Evolutionary conservation across 2,329 filamentous ascomycete genomes (phyloP), one percentile per base, ranked within the genome.

Genomic region (Taxawa tesnikishii): DNA sequence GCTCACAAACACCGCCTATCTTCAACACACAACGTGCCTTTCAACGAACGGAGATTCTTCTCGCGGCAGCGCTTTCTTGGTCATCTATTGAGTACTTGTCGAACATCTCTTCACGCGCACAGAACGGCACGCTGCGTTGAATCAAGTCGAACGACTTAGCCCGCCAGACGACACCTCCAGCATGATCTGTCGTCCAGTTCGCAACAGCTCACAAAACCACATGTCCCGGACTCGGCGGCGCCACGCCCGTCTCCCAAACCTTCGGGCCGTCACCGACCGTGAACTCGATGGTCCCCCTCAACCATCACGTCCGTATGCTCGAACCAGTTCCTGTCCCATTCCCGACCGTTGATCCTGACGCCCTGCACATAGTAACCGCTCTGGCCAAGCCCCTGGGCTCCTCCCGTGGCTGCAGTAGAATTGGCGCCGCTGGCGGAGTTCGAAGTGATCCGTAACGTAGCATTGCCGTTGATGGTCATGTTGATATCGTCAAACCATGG

Each of bases 261-360:
- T 45, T 55, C 5, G 67, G 61, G 21, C 62, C 51, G 2, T 48
- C 29, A 1, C 76, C 77, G n/a, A 82, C 56, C 12, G 71, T 65
- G 47, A 79, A 79, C 25, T 80, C 71, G 42, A 82, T 50, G 2
- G 58, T 72, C 0, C 75, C 77, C 6, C 75, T 75, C 3, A 68
- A 47, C 68, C 50, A 83, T 82, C 15, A 83, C 53, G 42, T 81
- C 75, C 11, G 70, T 55, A 72, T 73, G 82, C 13, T 62, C 63
- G 9, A 83, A 51, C 78, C 78, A 83, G 25, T 65, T 62, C 58
- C 70, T 71, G 33, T 64, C 54, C 75, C 78, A 83, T 1, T 37
- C 18, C 47, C 67, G 34, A 0, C 77, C 76, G 45, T 83, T 82
- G 27, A 83, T 67, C 42, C 60, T 67, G 36, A 83, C 56, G 15